Base-by-base conservation (phyloP, 1,284 basidiomycete species). In the Ustilago trichophora region DNA sequence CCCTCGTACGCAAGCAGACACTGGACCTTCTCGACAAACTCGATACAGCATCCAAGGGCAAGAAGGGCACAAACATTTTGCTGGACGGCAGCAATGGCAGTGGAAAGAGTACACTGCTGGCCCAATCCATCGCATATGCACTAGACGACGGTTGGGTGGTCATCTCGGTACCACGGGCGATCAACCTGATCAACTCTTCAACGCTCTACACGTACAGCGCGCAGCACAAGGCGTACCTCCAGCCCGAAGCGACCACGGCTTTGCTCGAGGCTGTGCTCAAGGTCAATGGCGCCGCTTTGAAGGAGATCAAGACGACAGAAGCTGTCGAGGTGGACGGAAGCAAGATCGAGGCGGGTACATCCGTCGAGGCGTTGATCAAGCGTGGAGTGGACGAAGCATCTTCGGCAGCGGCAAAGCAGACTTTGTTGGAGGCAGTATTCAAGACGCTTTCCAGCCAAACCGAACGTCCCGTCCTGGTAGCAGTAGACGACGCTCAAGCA, bases 401-500 rank as follows among this genome's bases (percentile, higher is more conserved):
- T 5, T 48, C 55, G 5, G 41, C 64, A 7, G 45, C 57, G 13
- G 47, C 68, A 10, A 59, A 44, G 1, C 88, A 90, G 4, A 82
- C 84, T 1, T 85, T 90, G n/a, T 82, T 96, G 35, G 85, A 87
- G 12, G 84, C 85, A 0, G 77, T 92, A 6, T 82, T 96, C 75
- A 84, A 84, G 15, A 87, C 88, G 51, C 82, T 97, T 3, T 86
- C 87, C 10, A 80, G 76, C 33, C 93, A 97, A 80, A 88, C 83
- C 0, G 80, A 89, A 85, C 46, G 81, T 84, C 79, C 93, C 0
- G 89, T 96, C 2, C 82, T 97, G 6, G 83, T 95, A 24, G 93
- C 92, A 0, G 83, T 96, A 1, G 94, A 97, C 76, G 91, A 94
- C 71, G 87, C 90, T 73, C 93, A 96, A 78, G 85, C 90, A 0